Evolutionary conservation across 2,329 filamentous ascomycete species (phyloP).

Genomic region (Pseudocercospora vitis): DNA sequence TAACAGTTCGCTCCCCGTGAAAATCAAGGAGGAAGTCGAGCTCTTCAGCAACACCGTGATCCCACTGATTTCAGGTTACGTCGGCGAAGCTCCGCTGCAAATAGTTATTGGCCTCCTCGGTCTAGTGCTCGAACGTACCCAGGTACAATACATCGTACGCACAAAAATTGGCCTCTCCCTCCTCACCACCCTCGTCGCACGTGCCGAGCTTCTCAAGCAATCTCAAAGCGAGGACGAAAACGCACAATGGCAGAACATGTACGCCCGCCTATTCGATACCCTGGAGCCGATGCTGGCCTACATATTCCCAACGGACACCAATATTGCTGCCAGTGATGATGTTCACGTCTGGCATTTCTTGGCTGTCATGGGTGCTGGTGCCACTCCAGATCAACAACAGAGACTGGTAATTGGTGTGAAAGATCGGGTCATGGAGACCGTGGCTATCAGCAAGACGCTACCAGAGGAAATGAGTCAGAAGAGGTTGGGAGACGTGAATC

Average conservation of each 20-base stretch:
- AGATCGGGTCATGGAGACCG: conserved; percentile 95
- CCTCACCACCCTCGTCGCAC: conserved; percentile 89
- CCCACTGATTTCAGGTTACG: conserved; percentile 83
- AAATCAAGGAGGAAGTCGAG: conserved; percentile 87
- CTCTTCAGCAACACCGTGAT: conserved; percentile 86
- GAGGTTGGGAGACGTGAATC: conserved; percentile 86
- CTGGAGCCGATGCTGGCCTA: conserved; percentile 80
- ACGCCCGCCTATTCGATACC: conserved; percentile 82
- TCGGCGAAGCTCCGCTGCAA: conserved; percentile 85
- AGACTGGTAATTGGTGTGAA: conserved; percentile 92
- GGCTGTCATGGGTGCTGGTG: conserved; percentile 89
- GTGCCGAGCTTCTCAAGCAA: conserved; percentile 86
- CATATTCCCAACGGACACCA: conserved; percentile 90
- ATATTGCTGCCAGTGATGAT: conserved; percentile 67
- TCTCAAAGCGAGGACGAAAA: conserved; percentile 67
- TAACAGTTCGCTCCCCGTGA: conserved; percentile 69
- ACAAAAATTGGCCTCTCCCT: conserved; percentile 87
- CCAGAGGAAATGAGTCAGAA: conserved; percentile 81
- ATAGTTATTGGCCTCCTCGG: conserved; percentile 89
- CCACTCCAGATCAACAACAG: conserved; percentile 92
- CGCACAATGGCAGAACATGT: conserved; percentile 77
- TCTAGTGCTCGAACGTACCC: conserved; percentile 76
- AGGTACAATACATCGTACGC: conserved; percentile 78
- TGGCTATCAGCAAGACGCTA: conserved; percentile 82
- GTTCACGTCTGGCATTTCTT: conserved; percentile 98